Percentiles rank a stretch among this genome's conserved stretches.
phyloP scores from a whole-genome alignment of 306 rosid genomes.

The Cicer yamashitae region DNA sequence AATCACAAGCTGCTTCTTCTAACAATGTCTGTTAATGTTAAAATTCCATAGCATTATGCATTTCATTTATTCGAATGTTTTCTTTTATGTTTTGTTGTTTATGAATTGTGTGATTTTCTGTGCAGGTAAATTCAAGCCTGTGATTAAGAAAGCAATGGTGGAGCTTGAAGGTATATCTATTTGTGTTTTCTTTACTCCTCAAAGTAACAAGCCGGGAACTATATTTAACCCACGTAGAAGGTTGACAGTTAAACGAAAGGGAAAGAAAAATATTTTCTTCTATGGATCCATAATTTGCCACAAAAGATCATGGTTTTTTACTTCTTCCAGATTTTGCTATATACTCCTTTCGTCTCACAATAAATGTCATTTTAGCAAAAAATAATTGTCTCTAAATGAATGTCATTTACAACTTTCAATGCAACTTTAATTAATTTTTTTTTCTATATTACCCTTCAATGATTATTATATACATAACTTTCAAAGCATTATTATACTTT shows the following conservation, averaged over 20 bases:
- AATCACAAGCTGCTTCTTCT: conserved; percentile 17
- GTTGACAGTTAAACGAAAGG: conserved; percentile 31
- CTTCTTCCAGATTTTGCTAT: no score
- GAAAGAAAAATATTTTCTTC: not conserved
- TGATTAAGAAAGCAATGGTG: conserved; percentile 99
- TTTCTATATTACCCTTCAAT: no score
- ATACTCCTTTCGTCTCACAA: no score
- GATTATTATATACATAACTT: no score
- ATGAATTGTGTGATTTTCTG: conserved; percentile 38
- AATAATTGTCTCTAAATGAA: no score
- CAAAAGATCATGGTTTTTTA: not conserved
- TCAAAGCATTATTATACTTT: no score
- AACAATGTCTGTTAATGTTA: conserved; percentile 12
- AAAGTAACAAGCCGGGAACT: conserved; percentile 23
- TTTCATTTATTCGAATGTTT: conserved; percentile 36
- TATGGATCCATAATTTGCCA: not conserved
- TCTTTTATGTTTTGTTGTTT: conserved; percentile 33
- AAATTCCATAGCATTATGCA: conserved; percentile 5
- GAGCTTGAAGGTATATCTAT: conserved; percentile 88
- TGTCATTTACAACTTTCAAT: no score
- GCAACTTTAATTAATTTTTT: no score
- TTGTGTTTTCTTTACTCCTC: conserved; percentile 27
- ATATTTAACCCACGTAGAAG: conserved; percentile 4
- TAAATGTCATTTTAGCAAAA: no score
- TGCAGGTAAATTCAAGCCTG: conserved; percentile 97